Base-by-base conservation (phyloP, 805 yeast genomes). In the Pichia manshurica region DNA sequence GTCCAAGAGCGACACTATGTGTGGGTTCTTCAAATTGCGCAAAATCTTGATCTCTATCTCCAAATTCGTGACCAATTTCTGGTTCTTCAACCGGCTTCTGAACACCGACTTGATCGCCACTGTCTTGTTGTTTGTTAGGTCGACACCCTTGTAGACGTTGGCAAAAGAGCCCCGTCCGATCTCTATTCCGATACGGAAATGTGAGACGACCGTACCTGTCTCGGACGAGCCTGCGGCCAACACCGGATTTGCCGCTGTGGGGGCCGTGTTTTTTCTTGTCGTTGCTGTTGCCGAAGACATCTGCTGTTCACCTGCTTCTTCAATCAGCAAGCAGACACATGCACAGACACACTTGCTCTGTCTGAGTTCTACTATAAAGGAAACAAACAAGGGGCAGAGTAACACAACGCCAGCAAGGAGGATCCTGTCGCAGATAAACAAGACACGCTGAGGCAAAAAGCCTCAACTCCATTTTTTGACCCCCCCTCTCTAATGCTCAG, bases 131-230 rank as follows among this genome's bases (percentile, higher is more conserved):
- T 77, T 68, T 64, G 39, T 69, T 64, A 48, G 29, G 57, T 82
- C 73, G 48, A 75, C 72, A 45, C 96, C 96, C 66, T 87, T 89
- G 71, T 86, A 91, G 22, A 93, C 99, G 52, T 83, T 84, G 57
- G 99, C 99, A 70, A 93, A 93, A 8, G 96, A 86, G 31, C 99
- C 99, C 58, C 86, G 81, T 21, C 99, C 99, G 46, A 93, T 91
- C 64, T 89, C 95, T 17, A 82, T 78, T 21, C 87, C 88, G n/a
- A 82, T 71, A 20, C 72, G 66, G 58, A 79, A 82, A 44, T 67
- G 64, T 5, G 81, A 82, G 12, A 78, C 62, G 20, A 55, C 37
- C 22, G 22, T 39, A 7, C 50, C 50, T 13, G 44, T 40, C 28
- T 56, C 53, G 53, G 59, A 42, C 34, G 28, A 29, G 5, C 43